These are phyloP conservation scores for Leishmania lainsoni DNA, from an alignment of 208 protist species.

Conservation along the genomic window DNA sequence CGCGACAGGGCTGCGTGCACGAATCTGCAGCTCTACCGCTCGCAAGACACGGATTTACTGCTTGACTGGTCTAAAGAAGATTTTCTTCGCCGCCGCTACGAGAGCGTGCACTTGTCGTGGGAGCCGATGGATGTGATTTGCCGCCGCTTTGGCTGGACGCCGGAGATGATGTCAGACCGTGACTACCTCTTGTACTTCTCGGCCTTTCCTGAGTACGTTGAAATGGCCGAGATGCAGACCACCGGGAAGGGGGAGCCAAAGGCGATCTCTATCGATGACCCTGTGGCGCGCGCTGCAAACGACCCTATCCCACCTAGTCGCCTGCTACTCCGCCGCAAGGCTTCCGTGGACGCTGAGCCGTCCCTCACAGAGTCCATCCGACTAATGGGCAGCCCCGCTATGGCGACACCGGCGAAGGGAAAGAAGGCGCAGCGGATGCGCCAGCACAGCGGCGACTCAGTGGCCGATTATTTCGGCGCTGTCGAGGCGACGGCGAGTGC, in stretches of 20 bases:
- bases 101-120: constrained; percentile 91
- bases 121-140: constrained; percentile 84
- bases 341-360: constrained; percentile 67
- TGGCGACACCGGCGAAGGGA: constrained; percentile 50
- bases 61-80: constrained; percentile 90
- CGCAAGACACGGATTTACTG: constrained; percentile 73
- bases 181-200: constrained; percentile 87
- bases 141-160: constrained; percentile 80
- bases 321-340: constrained; percentile 77
- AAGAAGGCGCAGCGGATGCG: constrained; percentile 44
- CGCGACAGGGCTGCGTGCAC: constrained; percentile 53
- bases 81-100: constrained; percentile 90
- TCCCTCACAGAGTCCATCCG: constrained; percentile 89
- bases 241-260: constrained; percentile 36
- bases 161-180: constrained; percentile 68
- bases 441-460: constrained; percentile 29
- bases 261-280: constrained; percentile 68
- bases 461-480: constrained; percentile 50
- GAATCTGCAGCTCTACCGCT: constrained; percentile 80
- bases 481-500: constrained; percentile 57
- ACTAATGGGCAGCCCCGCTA: constrained; percentile 76
- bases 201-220: constrained; percentile 74
- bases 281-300: constrained; percentile 48
- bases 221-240: constrained; percentile 78
- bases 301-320: constrained; percentile 56